Evolutionary conservation across 2,329 filamentous ascomycete species (phyloP), one percentile per base, ranked within the genome.

Genomic region (Gyromitra esculenta): DNA sequence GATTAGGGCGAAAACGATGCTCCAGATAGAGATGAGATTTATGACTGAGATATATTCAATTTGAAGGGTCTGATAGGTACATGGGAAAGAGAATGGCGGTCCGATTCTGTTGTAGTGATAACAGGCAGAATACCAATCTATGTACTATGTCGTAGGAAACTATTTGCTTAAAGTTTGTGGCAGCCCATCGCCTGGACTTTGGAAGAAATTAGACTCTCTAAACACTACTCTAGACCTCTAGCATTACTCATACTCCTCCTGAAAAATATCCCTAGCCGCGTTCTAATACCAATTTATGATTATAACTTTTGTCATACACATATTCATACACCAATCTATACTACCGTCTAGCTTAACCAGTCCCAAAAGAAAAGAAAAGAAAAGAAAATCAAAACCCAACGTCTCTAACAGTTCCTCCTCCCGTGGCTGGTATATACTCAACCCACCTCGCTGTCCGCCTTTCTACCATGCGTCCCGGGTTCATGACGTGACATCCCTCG

Each of bases 401-500:
- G 31, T 79, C 73, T 8, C 37, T 66, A 7, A 79, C 73, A 48
- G 31, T 31, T 2, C 79, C 79, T 78, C 85, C 83, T 72, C 87
- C 86, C 64, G 86, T 87, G 35, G 89, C 87, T 56, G 92, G 83
- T 83, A 92, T 91, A 85, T 95, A 98, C 85, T 98, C 96, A 0
- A 95, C 87, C 95, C 96, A 98, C 78, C 90, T 87, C 5, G 91
- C 88, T 2, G 90, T 89, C 78, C 89, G 88, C 68, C 90, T 87
- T 0, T 92, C 90, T 31, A 96, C 87, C 64, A 99, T 84, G 63
- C 88, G 87, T 5, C 94, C 93, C 0, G 96, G 94, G 82, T 99
- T 99, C 88, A 99, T 91, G 43, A 97, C 94, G 84, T 96, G 92
- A 82, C 96, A 98, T 0, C 94, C 95, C 83, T 97, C 95, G 82